Percentiles rank a stretch among this genome's conserved stretches.
Conservation (phyloP, 352 stramenopile genomes). For the Globisporangium megalacanthum region DNA sequence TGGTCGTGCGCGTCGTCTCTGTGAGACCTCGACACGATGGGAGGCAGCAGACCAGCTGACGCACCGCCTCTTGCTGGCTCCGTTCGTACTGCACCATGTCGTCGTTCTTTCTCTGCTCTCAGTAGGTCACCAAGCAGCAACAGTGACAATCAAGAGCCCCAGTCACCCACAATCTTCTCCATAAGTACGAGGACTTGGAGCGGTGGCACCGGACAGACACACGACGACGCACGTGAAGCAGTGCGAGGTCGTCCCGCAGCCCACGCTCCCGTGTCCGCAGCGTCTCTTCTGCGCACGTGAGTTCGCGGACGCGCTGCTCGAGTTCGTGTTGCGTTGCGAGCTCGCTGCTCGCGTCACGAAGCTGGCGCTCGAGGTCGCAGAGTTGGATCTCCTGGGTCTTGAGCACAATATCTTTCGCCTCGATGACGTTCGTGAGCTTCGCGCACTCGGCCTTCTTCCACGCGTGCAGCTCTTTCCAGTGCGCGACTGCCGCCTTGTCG, state of each 20-base stretch:
- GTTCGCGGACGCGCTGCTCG: slow-evolving; percentile 33
- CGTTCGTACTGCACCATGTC: slow-evolving; percentile 40
- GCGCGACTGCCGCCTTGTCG: slow-evolving; percentile 33
- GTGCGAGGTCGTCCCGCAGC: slow-evolving; percentile 25
- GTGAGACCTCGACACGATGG: background rate
- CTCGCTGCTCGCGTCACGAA: slow-evolving; percentile 12
- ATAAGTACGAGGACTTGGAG: too few species aligned
- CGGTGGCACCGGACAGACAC: background rate
- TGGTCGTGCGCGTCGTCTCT: too few species aligned
- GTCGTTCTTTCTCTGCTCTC: slow-evolving; percentile 33
- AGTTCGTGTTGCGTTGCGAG: slow-evolving; percentile 21
- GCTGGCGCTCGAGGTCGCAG: slow-evolving; percentile 33
- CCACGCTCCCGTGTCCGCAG: slow-evolving; percentile 23
- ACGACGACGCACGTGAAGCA: slow-evolving; percentile 24
- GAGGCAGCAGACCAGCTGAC: background rate
- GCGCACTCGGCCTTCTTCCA: slow-evolving; percentile 34
- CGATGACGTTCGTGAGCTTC: slow-evolving; percentile 50
- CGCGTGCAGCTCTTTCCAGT: slow-evolving; percentile 50
- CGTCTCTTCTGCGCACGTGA: slow-evolving; percentile 27
- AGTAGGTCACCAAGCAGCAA: background rate
- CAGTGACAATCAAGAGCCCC: background rate
- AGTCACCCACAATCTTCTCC: too few species aligned
- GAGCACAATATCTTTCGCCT: slow-evolving; percentile 45
- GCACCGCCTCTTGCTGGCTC: slow-evolving; percentile 36
- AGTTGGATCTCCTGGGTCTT: slow-evolving; percentile 49